Base-by-base conservation (phyloP, 2,329 filamentous ascomycete species). In the Lachnellula arida region DNA sequence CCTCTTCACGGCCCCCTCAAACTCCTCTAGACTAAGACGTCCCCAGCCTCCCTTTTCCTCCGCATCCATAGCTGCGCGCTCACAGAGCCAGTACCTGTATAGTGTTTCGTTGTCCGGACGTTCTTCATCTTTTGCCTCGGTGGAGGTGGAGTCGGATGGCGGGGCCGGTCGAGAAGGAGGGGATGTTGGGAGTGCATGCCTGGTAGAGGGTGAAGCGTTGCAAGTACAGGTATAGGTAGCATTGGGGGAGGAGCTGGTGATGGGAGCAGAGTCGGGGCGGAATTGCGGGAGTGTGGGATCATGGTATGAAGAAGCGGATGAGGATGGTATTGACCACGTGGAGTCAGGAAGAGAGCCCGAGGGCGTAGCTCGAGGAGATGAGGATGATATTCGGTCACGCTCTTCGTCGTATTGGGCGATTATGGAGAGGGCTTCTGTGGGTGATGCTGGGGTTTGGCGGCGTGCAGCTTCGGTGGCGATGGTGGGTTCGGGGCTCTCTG, bases 31-130 rank as follows among this genome's bases (percentile, higher is more conserved):
- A 67, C 74, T 88, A 48, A 97, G 75, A 67, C 85, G 83, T 1
- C 91, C 93, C 73, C 85, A 88, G 0, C 91, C 92, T n/a, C 88
- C 90, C 25, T 90, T 80, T 56, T 79, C 75, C 54, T 78, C 78
- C 2, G 89, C 86, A 68, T 91, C 86, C 81, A 59, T 54, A 5
- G 54, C 60, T 4, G 57, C 60, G 23, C 46, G 52, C 12, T 70
- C 67, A 23, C 48, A 48, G 23, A 59, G 53, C 64, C 63, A 66
- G 22, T 66, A 62, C 34, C 58, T 46, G 50, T 60, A 66, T 7
- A 67, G 47, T 7, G 23, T 48, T 14, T 61, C 56, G 35, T 57
- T 49, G 2, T 40, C 42, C 2, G 57, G 54, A 23, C 12, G 17
- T 22, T 54, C 48, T 23, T 51, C 56, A 17, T 51, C 35, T 35